Evolutionary conservation across 2,329 filamentous ascomycete genomes (phyloP).

Genomic region (Sporothrix luriei): DNA sequence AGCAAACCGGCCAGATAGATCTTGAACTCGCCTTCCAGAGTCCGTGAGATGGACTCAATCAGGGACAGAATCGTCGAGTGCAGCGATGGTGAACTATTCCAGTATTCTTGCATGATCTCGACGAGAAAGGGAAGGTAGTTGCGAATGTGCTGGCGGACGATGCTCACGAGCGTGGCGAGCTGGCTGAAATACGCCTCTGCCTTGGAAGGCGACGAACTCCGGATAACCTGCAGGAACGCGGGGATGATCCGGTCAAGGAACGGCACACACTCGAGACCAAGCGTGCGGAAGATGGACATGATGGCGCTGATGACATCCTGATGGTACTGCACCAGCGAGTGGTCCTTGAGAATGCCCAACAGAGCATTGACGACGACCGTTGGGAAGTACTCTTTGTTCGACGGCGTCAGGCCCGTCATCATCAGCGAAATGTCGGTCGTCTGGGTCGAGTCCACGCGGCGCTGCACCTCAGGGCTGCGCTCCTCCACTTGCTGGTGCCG

Average conservation of each 20-base stretch:
- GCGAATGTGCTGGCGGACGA: slow-evolving; percentile 94
- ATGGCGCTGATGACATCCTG: slow-evolving; percentile 94
- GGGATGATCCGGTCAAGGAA: slow-evolving; percentile 94
- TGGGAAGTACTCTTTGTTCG: slow-evolving; percentile 97
- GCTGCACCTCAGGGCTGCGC: slow-evolving; percentile 78
- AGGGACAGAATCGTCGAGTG: slow-evolving; percentile 90
- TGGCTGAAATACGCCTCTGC: slow-evolving; percentile 98
- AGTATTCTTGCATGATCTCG: slow-evolving; percentile 83
- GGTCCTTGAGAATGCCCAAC: slow-evolving; percentile 87
- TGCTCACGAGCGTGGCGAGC: slow-evolving; percentile 86
- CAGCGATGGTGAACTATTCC: slow-evolving; percentile 76
- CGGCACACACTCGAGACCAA: slow-evolving; percentile 92
- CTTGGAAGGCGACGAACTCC: slow-evolving; percentile 72
- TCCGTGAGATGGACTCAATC: slow-evolving; percentile 90
- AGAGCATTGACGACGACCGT: slow-evolving; percentile 97
- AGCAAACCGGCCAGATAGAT: slow-evolving; percentile 87
- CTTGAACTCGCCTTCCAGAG: slow-evolving; percentile 96
- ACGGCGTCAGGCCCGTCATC: slow-evolving; percentile 95
- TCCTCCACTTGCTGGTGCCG: slow-evolving; percentile 93
- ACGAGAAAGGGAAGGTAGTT: slow-evolving; percentile 88
- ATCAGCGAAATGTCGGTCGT: slow-evolving; percentile 94
- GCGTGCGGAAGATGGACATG: slow-evolving; percentile 97
- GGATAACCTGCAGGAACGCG: slow-evolving; percentile 87
- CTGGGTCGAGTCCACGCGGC: slow-evolving; percentile 62
- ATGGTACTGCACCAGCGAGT: slow-evolving; percentile 86